Evolutionary conservation across 2,329 filamentous ascomycete species (phyloP).

Genomic region (Aspergillus sp.): DNA sequence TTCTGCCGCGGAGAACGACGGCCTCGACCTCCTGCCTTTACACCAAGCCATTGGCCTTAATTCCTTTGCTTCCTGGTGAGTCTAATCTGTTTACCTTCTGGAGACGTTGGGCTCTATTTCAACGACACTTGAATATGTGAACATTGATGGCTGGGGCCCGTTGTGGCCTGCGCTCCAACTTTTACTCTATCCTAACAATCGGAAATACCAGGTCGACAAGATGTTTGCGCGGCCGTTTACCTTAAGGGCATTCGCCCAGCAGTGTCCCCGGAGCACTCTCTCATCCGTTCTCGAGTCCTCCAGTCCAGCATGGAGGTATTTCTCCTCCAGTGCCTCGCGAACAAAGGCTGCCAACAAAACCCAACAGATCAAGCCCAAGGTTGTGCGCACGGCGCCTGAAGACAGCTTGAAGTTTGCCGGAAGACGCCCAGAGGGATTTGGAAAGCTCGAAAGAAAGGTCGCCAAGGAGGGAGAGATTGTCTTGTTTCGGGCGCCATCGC

Average conservation of each 20-base stretch:
- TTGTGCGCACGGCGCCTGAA: slow-evolving; percentile 12
- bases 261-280: slow-evolving; percentile 24
- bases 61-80: slow-evolving; percentile 5
- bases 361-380: slow-evolving; percentile 18
- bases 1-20: slow-evolving; percentile 38
- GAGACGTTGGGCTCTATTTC: not conserved
- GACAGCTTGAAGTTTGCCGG: slow-evolving; percentile 29
- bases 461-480: slow-evolving; percentile 58
- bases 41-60: slow-evolving; percentile 9
- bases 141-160: not conserved
- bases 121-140: not conserved
- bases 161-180: not conserved
- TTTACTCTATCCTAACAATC: not conserved
- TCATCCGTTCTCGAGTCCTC: slow-evolving; percentile 19
- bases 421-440: slow-evolving; percentile 47
- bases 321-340: slow-evolving; percentile 32
- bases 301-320: slow-evolving; percentile 30
- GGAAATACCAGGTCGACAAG: slow-evolving; percentile 5
- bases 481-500: slow-evolving; percentile 67
- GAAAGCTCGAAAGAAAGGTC: slow-evolving; percentile 53
- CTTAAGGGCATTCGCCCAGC: slow-evolving; percentile 31
- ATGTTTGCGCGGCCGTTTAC: slow-evolving; percentile 36
- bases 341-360: slow-evolving; percentile 24
- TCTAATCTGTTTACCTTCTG: not conserved
- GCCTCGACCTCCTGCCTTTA: slow-evolving; percentile 16